Conservation (phyloP, 225 moss, liverwort and hornwort species). For the Pseudoscleropodium purum region DNA sequence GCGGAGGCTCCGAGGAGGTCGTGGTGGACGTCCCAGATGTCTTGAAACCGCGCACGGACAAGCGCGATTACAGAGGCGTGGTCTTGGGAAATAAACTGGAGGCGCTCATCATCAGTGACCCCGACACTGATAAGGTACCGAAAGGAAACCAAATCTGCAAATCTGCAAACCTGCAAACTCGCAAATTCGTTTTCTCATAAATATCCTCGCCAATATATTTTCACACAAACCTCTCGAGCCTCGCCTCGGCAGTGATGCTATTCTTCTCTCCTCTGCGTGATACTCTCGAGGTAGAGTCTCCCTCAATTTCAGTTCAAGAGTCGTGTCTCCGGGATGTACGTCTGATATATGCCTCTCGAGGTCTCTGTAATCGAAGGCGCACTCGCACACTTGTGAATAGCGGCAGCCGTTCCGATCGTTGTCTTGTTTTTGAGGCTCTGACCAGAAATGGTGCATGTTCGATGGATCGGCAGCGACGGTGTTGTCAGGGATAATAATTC, state of each 20-base stretch:
- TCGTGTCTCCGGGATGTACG: neutral
- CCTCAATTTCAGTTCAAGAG: neutral
- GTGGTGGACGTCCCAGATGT: slow-evolving; percentile 11
- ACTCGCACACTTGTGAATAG: neutral
- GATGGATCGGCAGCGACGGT: neutral
- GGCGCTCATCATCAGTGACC: slow-evolving; percentile 81
- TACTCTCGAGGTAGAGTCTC: neutral
- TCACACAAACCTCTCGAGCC: neutral
- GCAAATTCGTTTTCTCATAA: neutral
- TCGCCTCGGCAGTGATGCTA: neutral
- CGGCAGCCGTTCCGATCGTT: neutral
- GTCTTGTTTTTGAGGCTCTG: neutral
- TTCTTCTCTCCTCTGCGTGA: neutral
- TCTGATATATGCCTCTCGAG: neutral
- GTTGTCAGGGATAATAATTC: neutral
- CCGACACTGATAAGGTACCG: slow-evolving; percentile 43
- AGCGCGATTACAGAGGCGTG: slow-evolving; percentile 57
- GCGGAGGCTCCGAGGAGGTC: slow-evolving; percentile 28
- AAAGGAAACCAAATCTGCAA: neutral
- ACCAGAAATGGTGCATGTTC: neutral
- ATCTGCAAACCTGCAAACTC: neutral
- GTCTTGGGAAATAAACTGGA: slow-evolving; percentile 54
- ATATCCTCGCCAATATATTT: neutral
- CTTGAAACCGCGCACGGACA: slow-evolving; percentile 48
- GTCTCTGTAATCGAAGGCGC: neutral